Evolutionary conservation across 495 filamentous ascomycete genomes (phyloP).

Genomic region (Cercophora samala): DNA sequence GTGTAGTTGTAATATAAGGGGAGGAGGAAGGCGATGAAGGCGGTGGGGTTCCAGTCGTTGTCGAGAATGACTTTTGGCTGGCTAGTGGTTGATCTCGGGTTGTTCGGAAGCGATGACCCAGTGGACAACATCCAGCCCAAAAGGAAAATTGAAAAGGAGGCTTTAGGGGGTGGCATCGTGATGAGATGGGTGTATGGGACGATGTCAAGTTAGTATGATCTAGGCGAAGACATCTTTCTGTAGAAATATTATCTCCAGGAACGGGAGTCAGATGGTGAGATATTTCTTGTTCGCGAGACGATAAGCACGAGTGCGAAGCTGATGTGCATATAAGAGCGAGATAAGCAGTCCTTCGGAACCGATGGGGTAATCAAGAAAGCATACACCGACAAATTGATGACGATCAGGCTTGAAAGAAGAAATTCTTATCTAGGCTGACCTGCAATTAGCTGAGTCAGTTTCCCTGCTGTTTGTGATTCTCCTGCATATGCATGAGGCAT

Average conservation of each 20-base stretch:
- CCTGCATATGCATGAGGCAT: not conserved
- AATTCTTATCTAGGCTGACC: not conserved
- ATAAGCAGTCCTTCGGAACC: not conserved
- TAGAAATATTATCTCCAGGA: not conserved
- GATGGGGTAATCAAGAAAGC: not conserved
- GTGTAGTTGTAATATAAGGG: not conserved
- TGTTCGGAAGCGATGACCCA: not conserved
- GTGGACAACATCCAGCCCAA: not conserved
- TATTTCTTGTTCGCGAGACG: not conserved
- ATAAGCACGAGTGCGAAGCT: not conserved
- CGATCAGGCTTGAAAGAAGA: not conserved
- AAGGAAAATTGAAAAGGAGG: not conserved
- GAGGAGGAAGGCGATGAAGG: not conserved
- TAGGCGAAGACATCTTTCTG: not conserved
- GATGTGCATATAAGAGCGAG: not conserved
- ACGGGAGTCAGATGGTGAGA: not conserved
- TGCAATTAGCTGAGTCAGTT: not conserved
- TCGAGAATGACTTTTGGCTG: not conserved
- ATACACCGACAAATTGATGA: not conserved
- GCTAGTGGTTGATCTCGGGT: not conserved
- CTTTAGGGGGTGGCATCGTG: not conserved
- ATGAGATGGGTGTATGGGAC: not conserved
- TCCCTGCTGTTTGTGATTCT: not conserved
- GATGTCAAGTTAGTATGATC: not conserved
- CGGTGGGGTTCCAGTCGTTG: not conserved